Evolutionary conservation across 805 yeast species (phyloP), one percentile per base, ranked within the genome.

Genomic region (Ogataea trehaloabstinens): DNA sequence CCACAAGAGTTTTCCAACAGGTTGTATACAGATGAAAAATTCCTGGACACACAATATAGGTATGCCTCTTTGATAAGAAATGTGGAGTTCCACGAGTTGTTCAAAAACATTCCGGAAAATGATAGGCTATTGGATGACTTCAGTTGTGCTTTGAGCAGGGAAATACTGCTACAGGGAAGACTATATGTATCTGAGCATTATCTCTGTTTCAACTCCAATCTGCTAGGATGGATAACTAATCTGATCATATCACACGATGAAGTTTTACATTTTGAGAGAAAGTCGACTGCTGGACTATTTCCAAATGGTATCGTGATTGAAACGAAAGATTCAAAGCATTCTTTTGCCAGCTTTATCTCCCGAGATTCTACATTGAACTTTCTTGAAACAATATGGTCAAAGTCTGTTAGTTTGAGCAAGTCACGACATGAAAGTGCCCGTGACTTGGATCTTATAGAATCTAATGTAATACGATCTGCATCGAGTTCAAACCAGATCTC

Each of bases 221-320:
- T 93, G 28, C 65, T 91, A 31, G 96, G 96, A 1, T 90, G 96
- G 95, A 85, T 88, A 8, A 87, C 96, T 7, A 85, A 77, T 46
- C 65, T 90, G 27, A 74, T 83, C 3, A 73, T 93, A 15, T 80
- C 87, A 0, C 74, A 81, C 48, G 76, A 73, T 33, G 95, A 88
- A 40, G 77, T 93, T 19, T 68, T 73, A 8, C 68, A 74, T 20
- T 76, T 89, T 49, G 96, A 91, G 53, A 86, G 87, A 61, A 83
- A 80, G 41, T 73, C 80, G 15, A 88, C 96, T 0, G 96, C 87
- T 5, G 96, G 95, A 0, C 67, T 91, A 18, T 88, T 91, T 54
- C 95, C 95, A 17, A 91, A 91, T 58, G 97, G 95, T 3, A 87
- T 91, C 28, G 66, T 75, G 5, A 70, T 88, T 18, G 82, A 80